Percentiles rank a stretch among this genome's conserved stretches.
Conservation (phyloP, 768 basidiomycete species). For the Auriscalpium microsporum region DNA sequence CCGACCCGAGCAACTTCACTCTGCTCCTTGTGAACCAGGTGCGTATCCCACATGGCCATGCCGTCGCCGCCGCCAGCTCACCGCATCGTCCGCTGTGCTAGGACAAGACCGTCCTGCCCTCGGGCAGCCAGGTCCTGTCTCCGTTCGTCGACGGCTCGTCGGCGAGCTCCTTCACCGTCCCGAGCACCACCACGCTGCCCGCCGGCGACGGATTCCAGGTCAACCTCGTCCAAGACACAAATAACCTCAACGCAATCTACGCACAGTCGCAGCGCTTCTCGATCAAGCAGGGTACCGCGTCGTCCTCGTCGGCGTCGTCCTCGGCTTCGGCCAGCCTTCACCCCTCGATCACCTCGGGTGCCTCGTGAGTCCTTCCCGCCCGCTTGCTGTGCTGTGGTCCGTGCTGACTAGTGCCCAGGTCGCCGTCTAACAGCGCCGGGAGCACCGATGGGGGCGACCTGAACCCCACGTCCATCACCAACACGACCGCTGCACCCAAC, state of each 20-base stretch:
- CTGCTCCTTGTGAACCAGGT: constrained; percentile 60
- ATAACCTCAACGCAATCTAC: constrained; percentile 43
- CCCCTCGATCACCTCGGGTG: no score
- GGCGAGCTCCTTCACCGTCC: constrained; percentile 32
- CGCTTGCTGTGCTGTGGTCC: background rate
- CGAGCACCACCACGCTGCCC: constrained; percentile 62
- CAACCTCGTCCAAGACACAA: constrained; percentile 52
- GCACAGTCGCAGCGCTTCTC: constrained; percentile 66
- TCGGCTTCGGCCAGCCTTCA: no score
- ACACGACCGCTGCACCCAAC: background rate
- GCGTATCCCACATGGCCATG: constrained; percentile 10
- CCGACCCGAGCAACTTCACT: constrained; percentile 64
- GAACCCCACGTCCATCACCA: constrained; percentile 9
- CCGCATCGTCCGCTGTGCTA: background rate
- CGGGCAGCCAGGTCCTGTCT: constrained; percentile 39
- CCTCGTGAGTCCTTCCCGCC: no score
- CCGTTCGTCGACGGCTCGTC: constrained; percentile 45
- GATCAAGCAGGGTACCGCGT: constrained; percentile 26
- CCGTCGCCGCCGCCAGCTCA: background rate
- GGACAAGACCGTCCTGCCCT: constrained; percentile 28
- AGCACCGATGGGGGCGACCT: background rate
- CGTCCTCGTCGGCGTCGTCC: constrained; percentile 1
- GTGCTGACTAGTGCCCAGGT: background rate
- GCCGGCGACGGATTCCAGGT: constrained; percentile 55
- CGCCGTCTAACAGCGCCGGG: background rate